These are phyloP conservation scores for Trichoderma sp. DNA, from an alignment of 2,329 filamentous ascomycete genomes.

Conservation along the genomic window DNA sequence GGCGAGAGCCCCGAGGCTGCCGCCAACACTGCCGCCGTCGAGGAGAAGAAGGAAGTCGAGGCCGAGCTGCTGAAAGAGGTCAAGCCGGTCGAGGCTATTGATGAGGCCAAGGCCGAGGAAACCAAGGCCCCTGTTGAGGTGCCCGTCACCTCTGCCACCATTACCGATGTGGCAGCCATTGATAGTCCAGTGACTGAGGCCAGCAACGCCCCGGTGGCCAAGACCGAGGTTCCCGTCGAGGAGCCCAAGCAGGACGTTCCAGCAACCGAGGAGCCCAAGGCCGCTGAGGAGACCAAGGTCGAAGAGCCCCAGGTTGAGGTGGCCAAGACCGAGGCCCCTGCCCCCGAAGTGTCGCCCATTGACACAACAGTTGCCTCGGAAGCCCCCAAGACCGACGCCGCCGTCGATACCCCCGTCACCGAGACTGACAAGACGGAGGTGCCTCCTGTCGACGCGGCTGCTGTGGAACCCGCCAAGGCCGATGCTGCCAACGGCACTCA, in stretches of 20 bases:
- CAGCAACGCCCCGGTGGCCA: slow-evolving; percentile 24
- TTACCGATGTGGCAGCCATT: slow-evolving; percentile 24
- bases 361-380: slow-evolving; percentile 19
- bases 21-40: slow-evolving; percentile 62
- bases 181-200: slow-evolving; percentile 23
- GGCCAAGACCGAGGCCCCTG: slow-evolving; percentile 13
- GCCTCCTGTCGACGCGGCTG: slow-evolving; percentile 7
- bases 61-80: slow-evolving; percentile 67
- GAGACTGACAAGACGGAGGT: slow-evolving; percentile 23
- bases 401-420: slow-evolving; percentile 21
- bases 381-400: slow-evolving; percentile 16
- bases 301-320: slow-evolving; percentile 13
- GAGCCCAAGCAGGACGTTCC: slow-evolving; percentile 34
- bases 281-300: neutral
- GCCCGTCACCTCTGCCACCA: slow-evolving; percentile 18
- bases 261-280: slow-evolving; percentile 7
- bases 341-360: neutral
- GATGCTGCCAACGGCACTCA: slow-evolving; percentile 23
- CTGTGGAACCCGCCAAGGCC: slow-evolving; percentile 22
- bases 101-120: slow-evolving; percentile 28
- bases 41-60: slow-evolving; percentile 73
- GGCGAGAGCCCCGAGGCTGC: slow-evolving; percentile 67
- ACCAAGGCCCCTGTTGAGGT: neutral
- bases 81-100: slow-evolving; percentile 39
- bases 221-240: slow-evolving; percentile 24